These are phyloP conservation scores for Quercus rubra DNA, from an alignment of 306 rosid genomes.

Conservation along the genomic window DNA sequence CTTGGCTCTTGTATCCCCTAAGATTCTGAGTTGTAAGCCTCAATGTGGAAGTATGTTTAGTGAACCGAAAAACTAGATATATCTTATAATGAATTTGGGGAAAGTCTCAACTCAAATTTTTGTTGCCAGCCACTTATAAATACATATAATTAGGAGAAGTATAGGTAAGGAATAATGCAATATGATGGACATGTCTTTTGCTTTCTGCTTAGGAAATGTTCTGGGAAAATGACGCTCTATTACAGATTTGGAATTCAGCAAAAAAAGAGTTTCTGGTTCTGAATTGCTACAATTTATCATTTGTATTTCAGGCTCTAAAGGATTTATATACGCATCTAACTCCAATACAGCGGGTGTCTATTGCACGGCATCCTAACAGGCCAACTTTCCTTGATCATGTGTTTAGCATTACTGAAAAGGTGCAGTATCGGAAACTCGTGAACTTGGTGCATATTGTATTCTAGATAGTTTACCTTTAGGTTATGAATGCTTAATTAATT, in stretches of 20 bases:
- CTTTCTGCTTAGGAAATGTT: neutral
- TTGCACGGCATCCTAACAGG: slow-evolving; percentile 97
- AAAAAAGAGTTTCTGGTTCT: neutral
- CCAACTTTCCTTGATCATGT: slow-evolving; percentile 95
- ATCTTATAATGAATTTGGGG: neutral
- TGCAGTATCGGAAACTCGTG: neutral
- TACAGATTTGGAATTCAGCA: neutral
- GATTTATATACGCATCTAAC: slow-evolving; percentile 63
- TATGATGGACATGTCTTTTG: neutral
- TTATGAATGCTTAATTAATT: slow-evolving; percentile 21
- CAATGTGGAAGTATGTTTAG: neutral
- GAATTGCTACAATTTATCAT: slow-evolving; percentile 6
- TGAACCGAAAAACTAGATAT: neutral
- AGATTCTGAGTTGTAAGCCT: neutral
- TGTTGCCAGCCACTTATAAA: neutral
- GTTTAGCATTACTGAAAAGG: slow-evolving; percentile 90
- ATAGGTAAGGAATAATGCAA: neutral
- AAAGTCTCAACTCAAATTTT: neutral
- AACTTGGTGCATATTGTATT: neutral
- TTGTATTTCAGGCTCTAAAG: slow-evolving; percentile 66
- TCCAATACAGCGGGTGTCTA: slow-evolving; percentile 79
- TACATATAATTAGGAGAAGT: neutral
- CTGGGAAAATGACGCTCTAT: neutral
- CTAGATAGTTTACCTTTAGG: neutral
- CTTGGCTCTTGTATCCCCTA: neutral